These are phyloP conservation scores for Citrus unshiu DNA, from an alignment of 345 rosid genomes.

Conservation along the genomic window DNA sequence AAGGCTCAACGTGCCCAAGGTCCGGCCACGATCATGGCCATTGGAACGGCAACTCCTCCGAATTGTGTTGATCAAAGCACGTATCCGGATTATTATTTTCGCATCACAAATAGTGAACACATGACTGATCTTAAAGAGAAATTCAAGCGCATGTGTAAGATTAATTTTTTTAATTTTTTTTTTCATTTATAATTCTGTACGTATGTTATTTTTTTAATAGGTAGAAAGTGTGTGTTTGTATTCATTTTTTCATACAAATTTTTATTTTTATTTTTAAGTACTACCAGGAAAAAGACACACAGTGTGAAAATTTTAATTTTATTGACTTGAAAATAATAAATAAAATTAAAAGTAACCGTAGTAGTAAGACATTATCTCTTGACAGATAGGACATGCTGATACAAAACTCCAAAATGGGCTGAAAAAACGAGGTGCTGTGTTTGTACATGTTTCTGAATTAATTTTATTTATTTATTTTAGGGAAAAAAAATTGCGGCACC, in stretches of 20 bases:
- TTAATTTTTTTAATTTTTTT: neutral
- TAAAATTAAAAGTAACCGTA: neutral
- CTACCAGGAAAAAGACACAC: too few relatives aligned
- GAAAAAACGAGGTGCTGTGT: neutral
- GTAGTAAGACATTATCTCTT: neutral
- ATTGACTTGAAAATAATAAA: neutral
- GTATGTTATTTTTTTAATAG: too few relatives aligned
- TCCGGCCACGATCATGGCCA: conserved; percentile 49
- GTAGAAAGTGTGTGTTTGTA: too few relatives aligned
- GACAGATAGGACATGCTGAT: neutral
- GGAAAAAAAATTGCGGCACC: neutral
- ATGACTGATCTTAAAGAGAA: conserved; percentile 48
- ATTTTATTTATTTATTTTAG: neutral
- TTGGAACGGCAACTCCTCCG: conserved; percentile 49
- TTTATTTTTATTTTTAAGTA: too few relatives aligned
- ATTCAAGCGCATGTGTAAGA: conserved; percentile 62
- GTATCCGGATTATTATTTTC: conserved; percentile 51
- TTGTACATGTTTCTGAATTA: neutral
- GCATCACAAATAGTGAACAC: conserved; percentile 53
- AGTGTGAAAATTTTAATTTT: too few relatives aligned
- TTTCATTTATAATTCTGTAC: neutral
- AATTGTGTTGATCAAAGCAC: conserved; percentile 40
- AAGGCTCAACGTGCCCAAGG: conserved; percentile 42
- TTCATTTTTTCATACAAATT: too few relatives aligned
- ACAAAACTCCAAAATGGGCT: neutral